Conservation (phyloP, 768 basidiomycete species). For the Kwoniella botswanensis region DNA sequence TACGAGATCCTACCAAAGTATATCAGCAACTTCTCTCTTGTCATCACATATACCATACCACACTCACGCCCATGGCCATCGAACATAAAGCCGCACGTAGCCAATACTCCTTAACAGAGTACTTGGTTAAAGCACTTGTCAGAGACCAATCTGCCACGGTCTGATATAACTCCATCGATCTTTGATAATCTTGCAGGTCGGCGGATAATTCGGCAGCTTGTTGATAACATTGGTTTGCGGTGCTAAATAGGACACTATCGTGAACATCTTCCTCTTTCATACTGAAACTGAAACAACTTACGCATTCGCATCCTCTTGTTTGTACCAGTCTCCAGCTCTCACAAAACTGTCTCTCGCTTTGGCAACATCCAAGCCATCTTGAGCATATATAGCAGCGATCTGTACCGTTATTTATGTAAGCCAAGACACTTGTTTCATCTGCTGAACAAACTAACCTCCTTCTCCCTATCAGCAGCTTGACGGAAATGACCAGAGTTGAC, state of each 20-base stretch:
- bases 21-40: neutral
- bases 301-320: constrained; percentile 96
- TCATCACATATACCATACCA: neutral
- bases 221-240: constrained; percentile 93
- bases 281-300: no score
- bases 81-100: constrained; percentile 83
- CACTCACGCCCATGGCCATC: constrained; percentile 78
- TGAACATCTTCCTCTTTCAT: no score
- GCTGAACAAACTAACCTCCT: constrained; percentile 49
- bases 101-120: constrained; percentile 99
- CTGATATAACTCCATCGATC: constrained; percentile 86
- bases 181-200: constrained; percentile 79
- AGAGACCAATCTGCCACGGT: constrained; percentile 86
- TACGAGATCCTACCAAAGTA: constrained; percentile 71
- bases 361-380: constrained; percentile 67
- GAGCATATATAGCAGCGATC: constrained; percentile 89
- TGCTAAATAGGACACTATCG: constrained; percentile 70
- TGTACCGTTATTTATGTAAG: constrained; percentile 59
- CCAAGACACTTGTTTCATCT: neutral
- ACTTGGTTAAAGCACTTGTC: constrained; percentile 84
- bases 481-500: constrained; percentile 86
- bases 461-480: constrained; percentile 97
- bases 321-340: constrained; percentile 94
- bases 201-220: constrained; percentile 95
- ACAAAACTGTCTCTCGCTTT: constrained; percentile 90